phyloP scores from a whole-genome alignment of 257 asterid species.

The Orobanche coerulescens region DNA sequence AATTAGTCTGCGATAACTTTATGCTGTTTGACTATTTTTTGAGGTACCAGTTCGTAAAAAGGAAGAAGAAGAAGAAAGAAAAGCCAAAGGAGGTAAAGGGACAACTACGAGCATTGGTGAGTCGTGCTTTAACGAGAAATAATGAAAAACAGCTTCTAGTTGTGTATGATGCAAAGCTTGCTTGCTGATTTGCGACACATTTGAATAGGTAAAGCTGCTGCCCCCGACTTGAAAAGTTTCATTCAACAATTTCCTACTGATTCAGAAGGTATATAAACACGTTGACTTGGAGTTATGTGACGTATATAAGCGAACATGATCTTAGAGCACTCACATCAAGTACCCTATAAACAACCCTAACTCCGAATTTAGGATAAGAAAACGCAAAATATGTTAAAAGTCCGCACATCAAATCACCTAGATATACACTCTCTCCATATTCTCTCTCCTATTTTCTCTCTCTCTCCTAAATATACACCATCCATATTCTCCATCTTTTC shows the following conservation, averaged over 20 bases:
- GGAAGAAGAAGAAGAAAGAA: slow-evolving; percentile 87
- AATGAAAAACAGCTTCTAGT: background rate
- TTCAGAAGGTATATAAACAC: slow-evolving; percentile 57
- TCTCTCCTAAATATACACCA: too few species aligned
- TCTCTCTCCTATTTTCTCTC: too few species aligned
- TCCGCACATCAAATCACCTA: too few species aligned
- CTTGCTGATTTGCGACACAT: slow-evolving; percentile 10
- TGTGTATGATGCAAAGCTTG: background rate
- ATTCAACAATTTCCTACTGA: slow-evolving; percentile 58
- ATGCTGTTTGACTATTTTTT: slow-evolving; percentile 4
- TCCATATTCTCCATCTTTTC: too few species aligned
- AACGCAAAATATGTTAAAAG: too few species aligned
- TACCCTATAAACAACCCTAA: too few species aligned
- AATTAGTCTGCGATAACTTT: background rate
- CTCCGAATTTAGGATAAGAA: too few species aligned
- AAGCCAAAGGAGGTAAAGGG: slow-evolving; percentile 52
- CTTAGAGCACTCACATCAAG: too few species aligned
- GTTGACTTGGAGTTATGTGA: background rate
- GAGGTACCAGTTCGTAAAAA: slow-evolving; percentile 68
- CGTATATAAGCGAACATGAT: background rate
- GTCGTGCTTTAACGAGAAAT: slow-evolving; percentile 16
- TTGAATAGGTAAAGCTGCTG: slow-evolving; percentile 52
- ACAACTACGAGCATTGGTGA: slow-evolving; percentile 42
- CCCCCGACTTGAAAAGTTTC: slow-evolving; percentile 71
- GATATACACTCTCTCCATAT: too few species aligned